Evolutionary conservation across 192 early-diverging fungal genomes (phyloP), one percentile per base, ranked within the genome.

Genomic region (Entrophospora sp.): DNA sequence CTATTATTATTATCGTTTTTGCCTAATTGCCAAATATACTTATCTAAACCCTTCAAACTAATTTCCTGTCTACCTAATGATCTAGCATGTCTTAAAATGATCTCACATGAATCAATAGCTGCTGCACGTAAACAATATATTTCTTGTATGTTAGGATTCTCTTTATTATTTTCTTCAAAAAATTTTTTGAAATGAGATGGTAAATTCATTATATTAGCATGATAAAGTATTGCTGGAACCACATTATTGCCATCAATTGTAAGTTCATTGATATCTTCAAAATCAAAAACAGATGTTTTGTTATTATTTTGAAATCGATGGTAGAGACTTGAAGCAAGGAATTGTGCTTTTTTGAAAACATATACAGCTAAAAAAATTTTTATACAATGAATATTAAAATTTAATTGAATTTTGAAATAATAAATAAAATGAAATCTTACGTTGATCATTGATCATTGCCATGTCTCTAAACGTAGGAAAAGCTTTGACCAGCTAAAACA

Each of bases 171-270:
- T n/a, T n/a, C 68, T 0, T 70, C 64, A 49, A 85, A 75, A 25
- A 82, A 82, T 7, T 73, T 56, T 38, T 73, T 64, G 67, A 87
- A 72, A 2, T 31, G 64, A 13, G 79, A 58, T 49, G 79, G 81
- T 27, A 80, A 38, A 1, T 63, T 43, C 42, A 88, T 67, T 14
- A 89, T 61, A 2, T 78, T 79, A 18, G 82, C 71, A 60, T 87
- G 70, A 35, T 72, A 71, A 60, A 90, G 68, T 68, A 90, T 73
- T 2, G 83, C 80, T 4, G 89, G 87, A 20, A 92, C 77, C 10
- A 88, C 87, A 68, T 87, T 88, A 63, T 92, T 91, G 0, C 81
- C 79, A 74, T 89, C 88, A 18, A 91, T 75, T 0, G 92, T 89
- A 68, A 89, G 69, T 0, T 77, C 68, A 46, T 73, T 62, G 27